phyloP scores from a whole-genome alignment of 768 basidiomycete genomes.

The Boletus coccyginus region DNA sequence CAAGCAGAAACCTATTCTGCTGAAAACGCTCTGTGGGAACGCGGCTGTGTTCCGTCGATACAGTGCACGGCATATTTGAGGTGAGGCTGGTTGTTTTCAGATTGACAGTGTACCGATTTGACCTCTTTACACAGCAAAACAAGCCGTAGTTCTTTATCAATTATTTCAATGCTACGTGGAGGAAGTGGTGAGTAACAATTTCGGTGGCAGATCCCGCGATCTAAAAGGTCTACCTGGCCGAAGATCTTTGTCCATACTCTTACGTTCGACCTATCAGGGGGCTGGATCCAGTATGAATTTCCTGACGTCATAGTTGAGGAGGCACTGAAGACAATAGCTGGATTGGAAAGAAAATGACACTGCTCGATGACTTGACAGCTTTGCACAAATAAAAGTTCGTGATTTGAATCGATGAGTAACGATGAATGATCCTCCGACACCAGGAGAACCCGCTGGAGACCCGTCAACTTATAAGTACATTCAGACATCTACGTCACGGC shows the following conservation, averaged over 20 bases:
- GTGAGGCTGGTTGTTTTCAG: background rate
- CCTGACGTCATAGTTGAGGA: slow-evolving; percentile 19
- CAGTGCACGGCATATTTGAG: background rate
- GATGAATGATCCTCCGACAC: background rate
- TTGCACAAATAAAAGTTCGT: background rate
- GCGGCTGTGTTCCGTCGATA: slow-evolving; percentile 10
- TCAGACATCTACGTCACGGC: background rate
- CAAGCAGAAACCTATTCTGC: background rate
- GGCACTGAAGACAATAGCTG: slow-evolving; percentile 15
- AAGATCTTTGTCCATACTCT: slow-evolving; percentile 14
- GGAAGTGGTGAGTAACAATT: slow-evolving; percentile 13
- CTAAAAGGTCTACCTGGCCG: background rate
- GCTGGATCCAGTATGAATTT: slow-evolving; percentile 23
- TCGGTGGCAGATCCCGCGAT: slow-evolving; percentile 21
- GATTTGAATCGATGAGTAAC: background rate
- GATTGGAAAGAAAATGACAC: background rate
- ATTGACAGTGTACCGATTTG: background rate
- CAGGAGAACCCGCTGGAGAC: background rate
- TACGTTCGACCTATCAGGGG: slow-evolving; percentile 9
- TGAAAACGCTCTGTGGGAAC: slow-evolving; percentile 18
- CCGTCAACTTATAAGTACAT: background rate
- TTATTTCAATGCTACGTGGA: background rate
- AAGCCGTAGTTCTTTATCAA: slow-evolving; percentile 19
- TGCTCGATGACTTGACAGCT: background rate
- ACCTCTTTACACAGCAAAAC: slow-evolving; percentile 6